Conservation (phyloP, 225 moss, liverwort and hornwort species). For the Pseudisothecium myosuroides region DNA sequence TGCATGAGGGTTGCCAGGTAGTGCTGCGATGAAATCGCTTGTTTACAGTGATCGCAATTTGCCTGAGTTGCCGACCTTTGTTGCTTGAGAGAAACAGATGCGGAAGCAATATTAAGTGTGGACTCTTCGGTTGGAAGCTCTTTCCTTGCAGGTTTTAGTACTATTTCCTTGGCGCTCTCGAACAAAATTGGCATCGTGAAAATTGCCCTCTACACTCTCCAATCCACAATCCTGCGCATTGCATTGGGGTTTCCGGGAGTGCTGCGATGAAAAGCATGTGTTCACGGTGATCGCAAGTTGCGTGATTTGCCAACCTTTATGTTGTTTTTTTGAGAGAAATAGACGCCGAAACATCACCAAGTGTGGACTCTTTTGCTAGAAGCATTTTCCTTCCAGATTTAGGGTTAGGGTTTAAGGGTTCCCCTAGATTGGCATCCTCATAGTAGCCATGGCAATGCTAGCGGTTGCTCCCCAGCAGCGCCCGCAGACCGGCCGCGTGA, state of each 20-base stretch:
- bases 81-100: neutral
- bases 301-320: neutral
- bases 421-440: neutral
- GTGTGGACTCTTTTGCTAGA: neutral
- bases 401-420: neutral
- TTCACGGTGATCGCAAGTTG: neutral
- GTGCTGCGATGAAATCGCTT: neutral
- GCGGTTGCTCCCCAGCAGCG: conserved; percentile 2
- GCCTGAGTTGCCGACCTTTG: neutral
- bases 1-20: neutral
- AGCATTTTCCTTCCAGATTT: neutral
- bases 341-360: neutral
- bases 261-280: neutral
- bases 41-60: neutral
- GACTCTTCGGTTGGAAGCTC: neutral
- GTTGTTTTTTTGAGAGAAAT: neutral
- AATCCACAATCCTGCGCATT: neutral
- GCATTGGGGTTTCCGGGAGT: neutral
- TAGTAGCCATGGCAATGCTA: conserved; percentile 26
- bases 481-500: conserved; percentile 14
- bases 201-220: neutral
- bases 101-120: neutral
- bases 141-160: neutral
- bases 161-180: neutral
- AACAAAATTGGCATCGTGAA: neutral